These are phyloP conservation scores for Bathelium albidoporum DNA, from an alignment of 495 filamentous ascomycete species.

Conservation along the genomic window DNA sequence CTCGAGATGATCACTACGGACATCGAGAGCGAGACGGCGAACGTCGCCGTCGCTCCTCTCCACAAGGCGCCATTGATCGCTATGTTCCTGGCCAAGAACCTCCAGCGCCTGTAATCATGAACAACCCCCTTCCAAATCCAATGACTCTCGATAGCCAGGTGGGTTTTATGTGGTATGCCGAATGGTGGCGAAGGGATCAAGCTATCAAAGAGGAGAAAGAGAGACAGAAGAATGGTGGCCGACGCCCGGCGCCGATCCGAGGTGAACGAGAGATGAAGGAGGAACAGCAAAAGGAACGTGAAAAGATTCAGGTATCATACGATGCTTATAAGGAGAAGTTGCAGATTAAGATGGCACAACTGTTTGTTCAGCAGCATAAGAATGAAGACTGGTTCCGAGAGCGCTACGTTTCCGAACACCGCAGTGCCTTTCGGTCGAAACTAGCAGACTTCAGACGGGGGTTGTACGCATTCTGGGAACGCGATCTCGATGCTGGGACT, in stretches of 20 bases:
- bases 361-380: slow-evolving; percentile 84
- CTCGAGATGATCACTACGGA: slow-evolving; percentile 58
- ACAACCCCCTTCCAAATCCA: slow-evolving; percentile 72
- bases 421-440: slow-evolving; percentile 55
- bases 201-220: slow-evolving; percentile 80
- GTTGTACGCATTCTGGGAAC: slow-evolving; percentile 72
- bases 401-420: slow-evolving; percentile 74
- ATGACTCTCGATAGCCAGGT: slow-evolving; percentile 82
- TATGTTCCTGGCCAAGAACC: slow-evolving; percentile 83
- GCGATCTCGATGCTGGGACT: slow-evolving; percentile 64
- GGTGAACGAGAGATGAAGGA: slow-evolving; percentile 70
- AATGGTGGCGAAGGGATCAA: slow-evolving; percentile 90
- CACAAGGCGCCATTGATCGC: slow-evolving; percentile 75
- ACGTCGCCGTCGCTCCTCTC: slow-evolving; percentile 48
- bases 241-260: slow-evolving; percentile 54
- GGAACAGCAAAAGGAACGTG: slow-evolving; percentile 79
- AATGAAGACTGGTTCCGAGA: slow-evolving; percentile 97
- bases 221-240: slow-evolving; percentile 60
- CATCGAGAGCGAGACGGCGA: slow-evolving; percentile 52
- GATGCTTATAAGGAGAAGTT: slow-evolving; percentile 91
- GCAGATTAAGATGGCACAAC: slow-evolving; percentile 77
- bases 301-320: slow-evolving; percentile 83
- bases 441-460: slow-evolving; percentile 65
- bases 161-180: slow-evolving; percentile 90
- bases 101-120: slow-evolving; percentile 43